phyloP scores from a whole-genome alignment of 2,329 filamentous ascomycete genomes.

The Aureobasidium sp. region DNA sequence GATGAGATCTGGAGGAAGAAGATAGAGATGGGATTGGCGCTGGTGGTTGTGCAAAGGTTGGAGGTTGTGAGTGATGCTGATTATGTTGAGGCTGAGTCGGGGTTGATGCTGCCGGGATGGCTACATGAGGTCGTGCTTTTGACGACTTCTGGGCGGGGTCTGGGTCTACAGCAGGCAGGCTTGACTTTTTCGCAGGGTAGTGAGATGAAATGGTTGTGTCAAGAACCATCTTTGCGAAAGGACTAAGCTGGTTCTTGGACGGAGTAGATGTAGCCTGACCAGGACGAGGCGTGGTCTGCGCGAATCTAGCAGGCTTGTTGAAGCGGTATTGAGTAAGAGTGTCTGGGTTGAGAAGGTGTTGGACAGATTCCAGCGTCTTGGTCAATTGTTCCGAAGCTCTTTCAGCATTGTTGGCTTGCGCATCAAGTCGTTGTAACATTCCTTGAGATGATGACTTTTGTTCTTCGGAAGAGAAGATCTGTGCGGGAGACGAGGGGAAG shows the following conservation, averaged over 20 bases:
- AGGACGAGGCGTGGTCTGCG: conserved; percentile 1
- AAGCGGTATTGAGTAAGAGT: conserved; percentile 55
- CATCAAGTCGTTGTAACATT: conserved; percentile 61
- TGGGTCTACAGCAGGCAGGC: background rate
- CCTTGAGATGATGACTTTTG: conserved; percentile 47
- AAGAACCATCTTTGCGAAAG: conserved; percentile 50
- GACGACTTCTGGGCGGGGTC: background rate
- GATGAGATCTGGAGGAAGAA: background rate
- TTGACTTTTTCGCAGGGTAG: conserved; percentile 5
- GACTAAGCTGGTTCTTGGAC: conserved; percentile 34
- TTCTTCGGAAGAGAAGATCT: conserved; percentile 30
- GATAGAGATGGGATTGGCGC: background rate
- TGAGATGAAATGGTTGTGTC: conserved; percentile 27
- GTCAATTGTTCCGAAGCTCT: conserved; percentile 60
- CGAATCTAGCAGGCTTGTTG: conserved; percentile 13
- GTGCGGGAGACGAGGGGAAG: conserved; percentile 34
- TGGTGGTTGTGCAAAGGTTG: background rate
- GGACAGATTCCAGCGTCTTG: conserved; percentile 65
- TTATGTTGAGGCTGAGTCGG: background rate
- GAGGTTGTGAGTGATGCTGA: background rate
- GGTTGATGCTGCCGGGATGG: background rate
- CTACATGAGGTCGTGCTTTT: background rate
- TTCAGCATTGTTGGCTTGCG: conserved; percentile 54
- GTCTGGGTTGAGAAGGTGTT: conserved; percentile 65
- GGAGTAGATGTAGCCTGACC: conserved; percentile 6